Conservation (phyloP, 768 basidiomycete species). For the Suillus occidentalis region DNA sequence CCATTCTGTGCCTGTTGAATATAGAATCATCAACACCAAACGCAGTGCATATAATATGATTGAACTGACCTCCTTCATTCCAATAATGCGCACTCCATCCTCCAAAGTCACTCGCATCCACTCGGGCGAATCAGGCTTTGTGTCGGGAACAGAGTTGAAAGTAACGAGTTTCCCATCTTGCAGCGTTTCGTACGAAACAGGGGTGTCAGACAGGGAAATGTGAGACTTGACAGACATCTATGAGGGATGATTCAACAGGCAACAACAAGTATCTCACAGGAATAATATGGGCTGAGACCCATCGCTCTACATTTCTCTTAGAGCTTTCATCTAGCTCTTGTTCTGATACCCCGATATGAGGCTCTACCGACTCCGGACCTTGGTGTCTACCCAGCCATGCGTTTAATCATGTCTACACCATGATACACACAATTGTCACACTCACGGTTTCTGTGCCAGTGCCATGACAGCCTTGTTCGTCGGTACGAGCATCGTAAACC, state of each 20-base stretch:
- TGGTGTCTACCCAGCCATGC: slow-evolving; percentile 50
- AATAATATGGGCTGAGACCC: slow-evolving; percentile 83
- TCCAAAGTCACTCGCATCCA: slow-evolving; percentile 65
- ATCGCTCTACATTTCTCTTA: slow-evolving; percentile 69
- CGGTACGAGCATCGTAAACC: slow-evolving; percentile 71
- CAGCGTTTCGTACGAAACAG: slow-evolving; percentile 55
- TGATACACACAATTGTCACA: slow-evolving; percentile 11
- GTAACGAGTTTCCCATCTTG: slow-evolving; percentile 57
- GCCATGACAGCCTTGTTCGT: slow-evolving; percentile 89
- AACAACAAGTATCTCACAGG: slow-evolving; percentile 47
- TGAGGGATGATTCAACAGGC: neutral
- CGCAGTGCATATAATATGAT: neutral
- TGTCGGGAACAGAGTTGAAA: slow-evolving; percentile 39
- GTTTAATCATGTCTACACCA: neutral
- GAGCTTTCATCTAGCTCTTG: slow-evolving; percentile 61
- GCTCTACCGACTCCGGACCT: slow-evolving; percentile 42
- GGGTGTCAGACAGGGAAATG: slow-evolving; percentile 40
- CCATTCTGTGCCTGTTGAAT: slow-evolving; percentile 34
- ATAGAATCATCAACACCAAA: neutral
- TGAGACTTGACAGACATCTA: slow-evolving; percentile 34
- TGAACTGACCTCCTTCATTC: slow-evolving; percentile 57
- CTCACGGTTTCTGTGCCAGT: slow-evolving; percentile 79
- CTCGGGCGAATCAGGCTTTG: slow-evolving; percentile 40
- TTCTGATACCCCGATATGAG: slow-evolving; percentile 60
- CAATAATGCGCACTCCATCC: slow-evolving; percentile 53